Evolutionary conservation across 108 stramenopile genomes (phyloP).

Genomic region (Ochromonas danica): DNA sequence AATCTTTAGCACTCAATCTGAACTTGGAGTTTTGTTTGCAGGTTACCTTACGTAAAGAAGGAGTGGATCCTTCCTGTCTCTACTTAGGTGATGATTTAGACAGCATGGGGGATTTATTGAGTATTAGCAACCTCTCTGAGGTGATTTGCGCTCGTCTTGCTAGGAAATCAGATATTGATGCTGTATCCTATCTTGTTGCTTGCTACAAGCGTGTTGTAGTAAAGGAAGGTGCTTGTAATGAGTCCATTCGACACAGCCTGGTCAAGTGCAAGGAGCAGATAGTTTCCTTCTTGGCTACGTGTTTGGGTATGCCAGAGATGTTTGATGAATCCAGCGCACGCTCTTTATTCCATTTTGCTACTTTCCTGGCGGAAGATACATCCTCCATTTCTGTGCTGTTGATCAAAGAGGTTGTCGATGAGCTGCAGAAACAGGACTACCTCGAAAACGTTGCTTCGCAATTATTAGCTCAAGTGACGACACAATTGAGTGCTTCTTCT

Average conservation of each 20-base stretch:
- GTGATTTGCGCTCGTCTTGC: not conserved
- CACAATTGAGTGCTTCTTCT: not conserved
- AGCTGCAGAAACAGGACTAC: conserved; percentile 1
- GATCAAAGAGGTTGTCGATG: not conserved
- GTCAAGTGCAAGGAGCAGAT: conserved; percentile 6
- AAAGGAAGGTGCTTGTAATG: not conserved
- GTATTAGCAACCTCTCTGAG: not conserved
- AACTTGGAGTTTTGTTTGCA: not conserved
- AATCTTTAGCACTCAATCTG: not conserved
- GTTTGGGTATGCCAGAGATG: not conserved
- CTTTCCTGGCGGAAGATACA: not conserved
- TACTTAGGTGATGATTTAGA: not conserved
- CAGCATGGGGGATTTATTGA: not conserved
- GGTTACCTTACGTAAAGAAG: not conserved
- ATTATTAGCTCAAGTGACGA: not conserved
- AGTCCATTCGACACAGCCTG: not conserved
- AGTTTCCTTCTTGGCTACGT: not conserved
- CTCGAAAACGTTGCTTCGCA: not conserved
- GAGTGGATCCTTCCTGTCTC: not conserved
- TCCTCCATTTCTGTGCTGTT: not conserved
- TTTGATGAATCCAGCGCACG: not conserved
- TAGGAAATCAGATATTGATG: not conserved
- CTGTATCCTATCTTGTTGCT: not conserved
- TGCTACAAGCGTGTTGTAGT: not conserved
- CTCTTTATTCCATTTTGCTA: not conserved